Conservation (phyloP, 1,284 basidiomycete genomes). For the Malassezia caprae region DNA sequence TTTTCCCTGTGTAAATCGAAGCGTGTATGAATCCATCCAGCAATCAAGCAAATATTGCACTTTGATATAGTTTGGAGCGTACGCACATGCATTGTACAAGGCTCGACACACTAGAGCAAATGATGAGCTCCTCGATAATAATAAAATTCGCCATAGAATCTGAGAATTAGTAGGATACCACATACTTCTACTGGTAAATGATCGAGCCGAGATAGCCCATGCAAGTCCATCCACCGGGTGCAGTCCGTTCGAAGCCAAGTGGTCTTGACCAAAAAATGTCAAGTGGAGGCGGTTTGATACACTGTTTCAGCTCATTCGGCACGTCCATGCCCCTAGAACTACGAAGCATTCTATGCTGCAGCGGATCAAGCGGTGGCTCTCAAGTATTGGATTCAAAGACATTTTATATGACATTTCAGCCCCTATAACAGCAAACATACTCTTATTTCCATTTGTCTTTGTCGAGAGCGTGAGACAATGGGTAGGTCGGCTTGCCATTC, state of each 20-base stretch:
- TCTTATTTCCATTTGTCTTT: constrained; percentile 12
- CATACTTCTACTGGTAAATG: constrained; percentile 5
- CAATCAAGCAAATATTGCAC: constrained; percentile 8
- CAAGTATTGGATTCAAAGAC: background rate
- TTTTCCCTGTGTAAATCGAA: constrained; percentile 1
- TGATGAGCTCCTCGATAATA: background rate
- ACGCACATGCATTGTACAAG: background rate
- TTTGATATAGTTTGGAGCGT: background rate
- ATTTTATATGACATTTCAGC: background rate
- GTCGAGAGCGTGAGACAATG: background rate
- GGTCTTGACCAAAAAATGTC: background rate
- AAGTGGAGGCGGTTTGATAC: background rate
- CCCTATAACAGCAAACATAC: background rate
- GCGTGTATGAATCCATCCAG: constrained; percentile 17
- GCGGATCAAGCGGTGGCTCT: background rate
- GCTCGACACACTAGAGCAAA: background rate
- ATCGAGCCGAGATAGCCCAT: background rate
- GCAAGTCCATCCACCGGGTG: background rate
- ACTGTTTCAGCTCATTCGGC: background rate
- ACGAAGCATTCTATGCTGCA: background rate
- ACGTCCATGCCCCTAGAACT: background rate
- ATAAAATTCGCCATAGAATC: constrained; percentile 10
- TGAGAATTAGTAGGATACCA: background rate
- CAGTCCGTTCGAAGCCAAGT: background rate
- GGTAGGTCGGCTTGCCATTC: background rate